These are phyloP conservation scores for Dryas alaskensis DNA, from an alignment of 306 rosid species.

Conservation along the genomic window DNA sequence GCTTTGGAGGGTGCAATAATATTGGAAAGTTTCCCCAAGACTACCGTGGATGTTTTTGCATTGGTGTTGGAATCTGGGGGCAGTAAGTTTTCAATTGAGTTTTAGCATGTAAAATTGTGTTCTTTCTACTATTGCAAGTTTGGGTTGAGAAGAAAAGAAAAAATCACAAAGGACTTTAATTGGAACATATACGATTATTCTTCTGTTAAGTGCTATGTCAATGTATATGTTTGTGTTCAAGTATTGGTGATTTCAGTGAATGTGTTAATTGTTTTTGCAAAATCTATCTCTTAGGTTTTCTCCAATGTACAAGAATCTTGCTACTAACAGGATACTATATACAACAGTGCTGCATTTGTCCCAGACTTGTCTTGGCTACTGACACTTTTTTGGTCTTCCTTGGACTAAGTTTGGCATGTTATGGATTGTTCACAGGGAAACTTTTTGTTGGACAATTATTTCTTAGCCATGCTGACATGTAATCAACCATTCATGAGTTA, in stretches of 20 bases:
- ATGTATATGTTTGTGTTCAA: background rate
- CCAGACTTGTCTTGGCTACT: too few species aligned
- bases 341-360: background rate
- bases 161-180: background rate
- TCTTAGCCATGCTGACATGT: background rate
- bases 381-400: background rate
- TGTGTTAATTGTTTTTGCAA: background rate
- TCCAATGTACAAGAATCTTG: background rate
- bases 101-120: background rate
- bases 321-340: background rate
- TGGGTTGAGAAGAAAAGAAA: background rate
- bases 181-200: background rate
- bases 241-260: background rate
- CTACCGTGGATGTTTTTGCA: slow-evolving; percentile 93
- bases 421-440: background rate
- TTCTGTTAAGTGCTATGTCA: background rate
- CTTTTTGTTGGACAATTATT: background rate
- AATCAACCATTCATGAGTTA: background rate
- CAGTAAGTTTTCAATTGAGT: slow-evolving; percentile 54
- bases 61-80: slow-evolving; percentile 96
- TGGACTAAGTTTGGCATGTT: slow-evolving; percentile 1
- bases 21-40: slow-evolving; percentile 84
- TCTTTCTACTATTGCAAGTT: background rate
- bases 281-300: background rate
- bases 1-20: slow-evolving; percentile 93